phyloP scores from a whole-genome alignment of 2,329 filamentous ascomycete genomes.

The Capronia americana region DNA sequence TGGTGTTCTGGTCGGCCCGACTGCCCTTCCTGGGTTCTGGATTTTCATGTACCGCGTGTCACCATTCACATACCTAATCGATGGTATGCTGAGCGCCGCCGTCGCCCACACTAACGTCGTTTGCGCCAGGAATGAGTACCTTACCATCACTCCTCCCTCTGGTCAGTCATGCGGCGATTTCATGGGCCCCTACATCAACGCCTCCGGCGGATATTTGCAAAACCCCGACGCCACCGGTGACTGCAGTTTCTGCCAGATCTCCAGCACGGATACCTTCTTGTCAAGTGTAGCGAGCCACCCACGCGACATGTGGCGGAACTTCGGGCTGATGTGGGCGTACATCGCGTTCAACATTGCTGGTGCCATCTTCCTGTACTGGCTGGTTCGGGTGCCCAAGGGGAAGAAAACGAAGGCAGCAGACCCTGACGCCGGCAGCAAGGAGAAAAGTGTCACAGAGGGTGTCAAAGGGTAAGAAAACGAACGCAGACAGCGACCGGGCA shows the following conservation, averaged over 20 bases:
- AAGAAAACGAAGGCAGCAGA: slow-evolving; percentile 8
- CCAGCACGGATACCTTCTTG: slow-evolving; percentile 57
- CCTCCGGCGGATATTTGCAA: slow-evolving; percentile 58
- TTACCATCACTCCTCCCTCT: slow-evolving; percentile 66
- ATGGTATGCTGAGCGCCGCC: slow-evolving; percentile 72
- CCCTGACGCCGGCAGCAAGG: background rate
- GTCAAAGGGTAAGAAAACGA: slow-evolving; percentile 3
- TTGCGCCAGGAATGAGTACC: slow-evolving; percentile 73
- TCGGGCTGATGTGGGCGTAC: slow-evolving; percentile 72
- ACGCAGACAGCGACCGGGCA: background rate
- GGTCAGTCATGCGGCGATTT: slow-evolving; percentile 68
- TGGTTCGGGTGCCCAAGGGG: slow-evolving; percentile 61
- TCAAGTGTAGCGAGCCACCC: slow-evolving; percentile 51
- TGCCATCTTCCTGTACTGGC: slow-evolving; percentile 67
- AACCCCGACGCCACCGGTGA: slow-evolving; percentile 54
- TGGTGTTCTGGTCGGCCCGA: slow-evolving; percentile 64
- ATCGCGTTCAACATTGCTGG: slow-evolving; percentile 67
- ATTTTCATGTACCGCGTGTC: slow-evolving; percentile 79
- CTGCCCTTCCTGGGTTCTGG: slow-evolving; percentile 72
- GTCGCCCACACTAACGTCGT: slow-evolving; percentile 69
- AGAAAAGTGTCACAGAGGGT: slow-evolving; percentile 1
- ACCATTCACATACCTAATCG: slow-evolving; percentile 81
- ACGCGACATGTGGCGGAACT: slow-evolving; percentile 69
- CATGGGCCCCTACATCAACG: slow-evolving; percentile 57
- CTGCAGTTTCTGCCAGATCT: slow-evolving; percentile 59